Base-by-base conservation (phyloP, 805 yeast genomes). In the Yamadazyma akitaensis region DNA sequence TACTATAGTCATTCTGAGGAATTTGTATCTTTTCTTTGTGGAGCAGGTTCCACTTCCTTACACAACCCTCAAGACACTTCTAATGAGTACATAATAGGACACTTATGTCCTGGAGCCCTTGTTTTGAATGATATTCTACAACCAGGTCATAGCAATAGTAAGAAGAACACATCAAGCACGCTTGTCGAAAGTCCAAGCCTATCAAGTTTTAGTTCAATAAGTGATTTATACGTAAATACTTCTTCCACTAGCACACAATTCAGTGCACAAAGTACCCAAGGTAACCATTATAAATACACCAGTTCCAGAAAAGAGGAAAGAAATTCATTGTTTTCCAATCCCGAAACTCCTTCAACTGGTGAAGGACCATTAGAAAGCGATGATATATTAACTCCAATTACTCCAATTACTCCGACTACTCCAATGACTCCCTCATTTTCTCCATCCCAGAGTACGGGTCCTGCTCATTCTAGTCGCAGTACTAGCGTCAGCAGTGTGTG, bases 161-260 rank as follows among this genome's bases (percentile, higher is more conserved):
- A 34, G 25, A 50, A 45, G n/a, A 48, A 49, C 37, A 55, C 47
- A 33, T 59, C 64, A 0, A 50, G 63, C 3, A 62, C 64, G 4
- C 53, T 53, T 9, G 21, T 43, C 16, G 47, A 46, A 31, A 40
- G 47, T 37, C 44, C 49, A 7, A 63, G 67, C 41, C 38, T 64
- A 11, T 39, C 50, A 16, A 64, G 67, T 34, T 60, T 63, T 48
- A 42, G 60, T 2, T 63, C 67, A 16, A 47, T 67, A 12, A 61
- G 65, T 35, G 68, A 63, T 24, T 54, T 58, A 8, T 67, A 67
- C 49, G 68, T 63, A 17, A 55, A 53, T 38, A 33, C 31, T 26
- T 33, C 32, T 9, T 16, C 39, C 13, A 34, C 37, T 6, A 34
- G 17, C 12, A 12, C 43, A 2, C 24, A 30, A 13, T 19, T 14